A percentile compares a stretch with the other conserved stretches of the same genome.
Evolutionary conservation across 2,329 filamentous ascomycete genomes (phyloP).

Genomic region (Aspergillus jensenii): DNA sequence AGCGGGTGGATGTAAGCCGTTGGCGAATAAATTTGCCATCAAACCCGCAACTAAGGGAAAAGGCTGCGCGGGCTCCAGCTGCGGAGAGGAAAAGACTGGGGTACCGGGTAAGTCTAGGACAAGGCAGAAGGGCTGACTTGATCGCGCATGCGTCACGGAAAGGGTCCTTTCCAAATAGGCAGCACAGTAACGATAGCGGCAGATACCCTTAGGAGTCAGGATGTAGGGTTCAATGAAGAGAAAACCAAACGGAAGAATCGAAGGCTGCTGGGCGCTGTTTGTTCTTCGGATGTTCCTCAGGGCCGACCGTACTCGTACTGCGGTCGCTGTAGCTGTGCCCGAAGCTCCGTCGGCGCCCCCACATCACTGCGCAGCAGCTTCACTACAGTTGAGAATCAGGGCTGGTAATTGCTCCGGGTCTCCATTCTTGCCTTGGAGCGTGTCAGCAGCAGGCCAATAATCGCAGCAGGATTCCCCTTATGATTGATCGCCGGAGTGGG

Average conservation of each 20-base stretch:
- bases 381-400: not conserved
- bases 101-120: slow-evolving; percentile 2
- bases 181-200: not conserved
- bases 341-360: slow-evolving; percentile 5
- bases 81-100: slow-evolving; percentile 8
- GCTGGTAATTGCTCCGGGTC: not conserved
- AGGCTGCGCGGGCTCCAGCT: slow-evolving; percentile 1
- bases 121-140: not conserved
- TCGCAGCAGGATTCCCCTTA: not conserved
- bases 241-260: not conserved
- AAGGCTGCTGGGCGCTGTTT: slow-evolving; percentile 1
- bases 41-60: not conserved
- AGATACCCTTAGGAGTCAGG: not conserved
- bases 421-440: not conserved
- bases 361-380: not conserved
- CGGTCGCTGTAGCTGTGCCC: slow-evolving; percentile 9
- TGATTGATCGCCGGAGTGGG: slow-evolving; percentile 2
- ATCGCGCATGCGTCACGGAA: not conserved
- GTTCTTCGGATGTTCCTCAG: slow-evolving; percentile 18
- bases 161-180: not conserved
- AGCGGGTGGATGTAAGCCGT: not conserved
- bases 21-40: slow-evolving; percentile 7
- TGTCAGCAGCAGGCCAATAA: not conserved
- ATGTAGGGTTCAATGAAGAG: not conserved
- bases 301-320: slow-evolving; percentile 20